These are phyloP conservation scores for Isoetes taiwanensis DNA, from an alignment of 75 land plant genomes.

Conservation along the genomic window DNA sequence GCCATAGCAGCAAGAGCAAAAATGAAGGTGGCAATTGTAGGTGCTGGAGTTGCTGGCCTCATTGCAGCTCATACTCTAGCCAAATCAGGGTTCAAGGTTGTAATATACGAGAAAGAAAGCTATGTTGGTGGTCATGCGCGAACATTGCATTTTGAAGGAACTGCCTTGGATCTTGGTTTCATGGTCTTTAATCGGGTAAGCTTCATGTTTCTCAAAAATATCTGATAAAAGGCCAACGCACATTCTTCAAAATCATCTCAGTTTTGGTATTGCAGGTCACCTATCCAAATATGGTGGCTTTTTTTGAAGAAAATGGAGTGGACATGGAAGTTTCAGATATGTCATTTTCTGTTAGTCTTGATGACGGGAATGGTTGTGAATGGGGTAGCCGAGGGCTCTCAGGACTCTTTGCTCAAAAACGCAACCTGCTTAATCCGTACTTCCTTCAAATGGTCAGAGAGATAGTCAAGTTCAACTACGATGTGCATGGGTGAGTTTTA, in stretches of 20 bases:
- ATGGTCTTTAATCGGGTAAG: slow-evolving; percentile 94
- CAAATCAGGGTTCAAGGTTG: slow-evolving; percentile 57
- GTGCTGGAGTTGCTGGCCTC: slow-evolving; percentile 78
- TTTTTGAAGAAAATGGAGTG: slow-evolving; percentile 68
- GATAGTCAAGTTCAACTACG: slow-evolving; percentile 67
- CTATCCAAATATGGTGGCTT: slow-evolving; percentile 80
- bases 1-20: neutral
- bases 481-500: slow-evolving; percentile 45
- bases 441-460: slow-evolving; percentile 77
- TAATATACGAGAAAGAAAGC: slow-evolving; percentile 71
- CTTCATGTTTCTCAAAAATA: slow-evolving; percentile 4
- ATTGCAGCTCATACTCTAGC: slow-evolving; percentile 63
- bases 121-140: slow-evolving; percentile 87
- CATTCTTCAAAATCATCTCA: neutral
- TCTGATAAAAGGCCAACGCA: neutral
- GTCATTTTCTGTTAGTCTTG: slow-evolving; percentile 92
- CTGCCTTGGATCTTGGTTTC: slow-evolving; percentile 75
- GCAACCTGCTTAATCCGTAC: slow-evolving; percentile 47
- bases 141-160: slow-evolving; percentile 48
- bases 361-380: slow-evolving; percentile 60
- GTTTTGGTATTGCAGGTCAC: slow-evolving; percentile 49
- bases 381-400: slow-evolving; percentile 82
- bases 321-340: slow-evolving; percentile 88
- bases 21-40: slow-evolving; percentile 73
- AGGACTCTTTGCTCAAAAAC: slow-evolving; percentile 85